phyloP scores from a whole-genome alignment of 345 rosid genomes.

The Geranium rotundifolium region DNA sequence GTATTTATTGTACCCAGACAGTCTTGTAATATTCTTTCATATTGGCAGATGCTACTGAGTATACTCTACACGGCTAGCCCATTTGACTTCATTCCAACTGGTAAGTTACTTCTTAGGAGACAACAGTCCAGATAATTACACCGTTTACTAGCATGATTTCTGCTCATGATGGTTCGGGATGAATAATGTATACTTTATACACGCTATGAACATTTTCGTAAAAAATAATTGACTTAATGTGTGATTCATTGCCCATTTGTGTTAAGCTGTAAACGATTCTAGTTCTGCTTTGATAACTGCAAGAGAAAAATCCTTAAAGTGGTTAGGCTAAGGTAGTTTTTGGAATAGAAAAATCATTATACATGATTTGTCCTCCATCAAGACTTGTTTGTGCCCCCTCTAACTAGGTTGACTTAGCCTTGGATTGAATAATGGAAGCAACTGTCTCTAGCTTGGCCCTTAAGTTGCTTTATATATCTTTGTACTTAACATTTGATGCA shows the following conservation, averaged over 20 bases:
- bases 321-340: too few species aligned
- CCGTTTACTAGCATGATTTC: not conserved
- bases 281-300: too few species aligned
- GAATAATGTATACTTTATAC: not conserved
- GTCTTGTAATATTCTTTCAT: not conserved
- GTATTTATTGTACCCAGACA: not conserved
- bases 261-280: too few species aligned
- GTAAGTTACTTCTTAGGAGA: conserved; percentile 18
- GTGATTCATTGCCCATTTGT: not conserved
- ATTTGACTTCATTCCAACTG: conserved; percentile 60
- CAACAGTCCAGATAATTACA: not conserved
- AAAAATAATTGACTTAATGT: not conserved
- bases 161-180: not conserved
- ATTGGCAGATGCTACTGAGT: conserved; percentile 53
- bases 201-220: not conserved
- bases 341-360: too few species aligned
- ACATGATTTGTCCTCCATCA: too few species aligned
- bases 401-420: too few species aligned
- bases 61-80: conserved; percentile 51
- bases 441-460: not conserved
- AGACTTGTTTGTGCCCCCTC: too few species aligned
- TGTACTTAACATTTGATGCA: not conserved
- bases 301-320: too few species aligned
- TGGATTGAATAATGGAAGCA: not conserved
- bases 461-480: not conserved